Evolutionary conservation across 768 basidiomycete genomes (phyloP).

Genomic region (Pisolithus orientalis): DNA sequence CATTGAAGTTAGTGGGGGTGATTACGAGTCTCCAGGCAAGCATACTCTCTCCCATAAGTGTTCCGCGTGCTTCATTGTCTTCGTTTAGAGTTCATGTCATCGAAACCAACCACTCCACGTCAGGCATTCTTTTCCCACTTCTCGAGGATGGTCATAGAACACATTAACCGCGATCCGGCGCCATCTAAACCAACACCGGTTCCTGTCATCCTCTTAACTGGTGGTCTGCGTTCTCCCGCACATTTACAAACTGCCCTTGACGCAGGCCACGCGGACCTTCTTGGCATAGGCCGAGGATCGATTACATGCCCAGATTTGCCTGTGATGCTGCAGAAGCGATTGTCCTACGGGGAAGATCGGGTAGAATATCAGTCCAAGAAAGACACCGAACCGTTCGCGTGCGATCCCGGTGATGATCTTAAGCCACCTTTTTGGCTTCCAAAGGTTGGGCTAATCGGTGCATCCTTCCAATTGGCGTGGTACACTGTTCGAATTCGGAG

Average conservation of each 20-base stretch:
- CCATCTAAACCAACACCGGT: slow-evolving; percentile 16
- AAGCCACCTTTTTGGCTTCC: slow-evolving; percentile 27
- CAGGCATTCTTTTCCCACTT: slow-evolving; percentile 74
- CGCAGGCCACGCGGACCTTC: slow-evolving; percentile 57
- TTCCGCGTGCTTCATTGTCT: neutral
- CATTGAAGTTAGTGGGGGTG: slow-evolving; percentile 84
- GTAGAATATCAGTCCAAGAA: slow-evolving; percentile 9
- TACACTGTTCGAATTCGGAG: slow-evolving; percentile 54
- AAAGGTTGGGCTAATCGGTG: slow-evolving; percentile 57
- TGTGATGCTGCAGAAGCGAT: slow-evolving; percentile 22
- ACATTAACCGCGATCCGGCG: slow-evolving; percentile 29
- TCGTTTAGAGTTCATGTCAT: slow-evolving; percentile 38
- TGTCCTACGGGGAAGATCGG: neutral
- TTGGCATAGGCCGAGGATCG: slow-evolving; percentile 71
- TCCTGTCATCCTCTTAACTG: slow-evolving; percentile 75
- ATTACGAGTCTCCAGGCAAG: slow-evolving; percentile 74
- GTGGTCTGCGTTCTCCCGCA: slow-evolving; percentile 61
- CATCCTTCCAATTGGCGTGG: slow-evolving; percentile 60
- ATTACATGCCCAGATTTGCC: slow-evolving; percentile 61
- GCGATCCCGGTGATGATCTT: slow-evolving; percentile 30
- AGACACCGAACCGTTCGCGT: slow-evolving; percentile 30
- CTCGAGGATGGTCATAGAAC: slow-evolving; percentile 46
- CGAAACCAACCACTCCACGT: slow-evolving; percentile 29
- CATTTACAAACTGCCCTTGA: slow-evolving; percentile 49
- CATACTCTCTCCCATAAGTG: slow-evolving; percentile 7